Evolutionary conservation across 139 green algal genomes (phyloP), one percentile per base, ranked within the genome.

Genomic region (Coelastrella sp.): DNA sequence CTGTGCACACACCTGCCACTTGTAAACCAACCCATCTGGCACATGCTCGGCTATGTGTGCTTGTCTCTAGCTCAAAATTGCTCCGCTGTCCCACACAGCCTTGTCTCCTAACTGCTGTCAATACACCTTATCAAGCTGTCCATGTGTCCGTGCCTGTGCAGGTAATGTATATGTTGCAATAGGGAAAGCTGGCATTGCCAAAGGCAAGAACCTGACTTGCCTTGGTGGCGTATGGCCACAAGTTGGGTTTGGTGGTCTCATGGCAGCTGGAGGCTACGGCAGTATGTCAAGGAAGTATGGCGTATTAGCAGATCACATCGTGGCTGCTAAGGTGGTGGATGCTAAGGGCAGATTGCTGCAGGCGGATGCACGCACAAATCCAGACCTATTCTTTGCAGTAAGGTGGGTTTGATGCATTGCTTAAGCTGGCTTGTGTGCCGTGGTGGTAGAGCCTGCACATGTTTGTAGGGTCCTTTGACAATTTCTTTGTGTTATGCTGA

Each of bases 381-480:
- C 85, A 13, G 85, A 83, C 56, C 85, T 90, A 17, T 83, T 90
- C 20, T 90, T 90, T 83, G 73, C 85, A 23, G 66, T 90, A 56
- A 22, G 79, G 79, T 61, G 79, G 79, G 79, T 66, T 17, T 59
- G 54, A 71, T 64, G 61, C 11, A 10, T 19, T 71, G 2, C 61
- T 71, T 71, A n/a, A n/a, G n/a, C n/a, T n/a, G n/a, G n/a, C n/a
- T n/a, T n/a, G n/a, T n/a, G n/a, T n/a, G n/a, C n/a, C n/a, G n/a
- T n/a, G n/a, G n/a, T n/a, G n/a, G n/a, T n/a, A n/a, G n/a, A n/a
- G n/a, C n/a, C n/a, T n/a, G n/a, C n/a, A n/a, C n/a, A n/a, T n/a
- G n/a, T n/a, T n/a, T n/a, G n/a, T n/a, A n/a, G n/a, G n/a, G n/a
- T n/a, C n/a, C n/a, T n/a, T n/a, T n/a, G n/a, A n/a, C n/a, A n/a